A percentile compares a stretch with the other conserved stretches of the same genome.
These are phyloP conservation scores for Blastocrithidia nonstop DNA, from an alignment of 208 protist genomes.

Conservation along the genomic window DNA sequence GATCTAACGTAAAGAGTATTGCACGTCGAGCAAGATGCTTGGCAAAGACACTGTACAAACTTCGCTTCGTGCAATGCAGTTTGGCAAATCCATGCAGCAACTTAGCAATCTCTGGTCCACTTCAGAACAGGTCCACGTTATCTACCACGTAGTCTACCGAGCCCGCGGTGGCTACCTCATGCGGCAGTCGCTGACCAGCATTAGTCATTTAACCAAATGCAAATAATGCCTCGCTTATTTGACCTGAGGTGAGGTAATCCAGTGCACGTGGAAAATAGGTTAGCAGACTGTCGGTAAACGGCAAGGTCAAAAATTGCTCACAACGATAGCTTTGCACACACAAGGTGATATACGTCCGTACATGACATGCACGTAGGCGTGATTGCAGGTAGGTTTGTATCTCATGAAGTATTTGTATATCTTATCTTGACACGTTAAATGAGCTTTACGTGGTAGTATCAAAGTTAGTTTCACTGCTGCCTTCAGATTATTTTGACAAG, in stretches of 20 bases:
- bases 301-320: too few species aligned
- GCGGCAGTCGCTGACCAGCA: constrained; percentile 41
- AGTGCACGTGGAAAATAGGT: constrained; percentile 21
- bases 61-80: constrained; percentile 60
- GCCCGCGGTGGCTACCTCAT: constrained; percentile 50
- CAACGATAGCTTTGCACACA: too few species aligned
- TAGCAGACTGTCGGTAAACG: constrained; percentile 13
- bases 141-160: constrained; percentile 63
- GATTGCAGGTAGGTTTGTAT: neutral
- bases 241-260: constrained; percentile 17
- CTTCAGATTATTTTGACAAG: too few species aligned
- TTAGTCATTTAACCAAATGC: constrained; percentile 34
- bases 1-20: constrained; percentile 29
- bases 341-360: constrained; percentile 6
- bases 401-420: too few species aligned
- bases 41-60: constrained; percentile 54
- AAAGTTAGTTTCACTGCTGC: too few species aligned
- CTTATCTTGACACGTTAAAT: too few species aligned
- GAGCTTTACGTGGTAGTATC: too few species aligned
- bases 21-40: constrained; percentile 21
- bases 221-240: constrained; percentile 36
- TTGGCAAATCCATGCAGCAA: constrained; percentile 62
- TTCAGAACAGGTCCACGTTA: constrained; percentile 44
- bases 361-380: constrained; percentile 1
- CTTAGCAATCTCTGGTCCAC: constrained; percentile 29